A percentile compares a stretch with the other conserved stretches of the same genome.
Conservation (phyloP, 225 moss, liverwort and hornwort species). For the Asterella californica region DNA sequence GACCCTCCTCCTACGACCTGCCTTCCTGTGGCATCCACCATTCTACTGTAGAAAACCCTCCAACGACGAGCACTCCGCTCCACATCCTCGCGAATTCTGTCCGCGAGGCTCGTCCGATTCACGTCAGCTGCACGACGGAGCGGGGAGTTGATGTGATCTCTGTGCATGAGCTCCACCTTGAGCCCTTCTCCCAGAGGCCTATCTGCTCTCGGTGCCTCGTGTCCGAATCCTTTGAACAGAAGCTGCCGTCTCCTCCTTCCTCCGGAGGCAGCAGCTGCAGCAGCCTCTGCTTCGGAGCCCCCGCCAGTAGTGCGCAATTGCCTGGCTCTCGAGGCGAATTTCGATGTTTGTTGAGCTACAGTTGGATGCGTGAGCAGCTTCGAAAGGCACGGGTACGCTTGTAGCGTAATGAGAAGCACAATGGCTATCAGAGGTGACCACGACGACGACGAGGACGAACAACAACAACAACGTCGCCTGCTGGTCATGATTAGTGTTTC, state of each 20-base stretch:
- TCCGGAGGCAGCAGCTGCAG: background rate
- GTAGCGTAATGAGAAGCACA: background rate
- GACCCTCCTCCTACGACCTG: background rate
- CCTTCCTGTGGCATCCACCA: background rate
- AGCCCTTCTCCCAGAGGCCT: conserved; percentile 17
- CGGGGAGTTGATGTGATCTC: conserved; percentile 32
- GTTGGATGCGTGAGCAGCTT: background rate
- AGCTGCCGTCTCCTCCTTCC: background rate
- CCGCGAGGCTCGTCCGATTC: conserved; percentile 29
- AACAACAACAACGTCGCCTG: background rate
- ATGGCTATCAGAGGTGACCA: conserved; percentile 9
- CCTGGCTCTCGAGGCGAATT: background rate
- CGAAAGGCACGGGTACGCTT: background rate
- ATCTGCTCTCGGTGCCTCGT: background rate
- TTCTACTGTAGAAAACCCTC: conserved; percentile 16
- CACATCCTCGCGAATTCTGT: conserved; percentile 39
- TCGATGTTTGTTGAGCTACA: background rate
- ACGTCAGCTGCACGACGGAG: conserved; percentile 6
- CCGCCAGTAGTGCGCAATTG: background rate
- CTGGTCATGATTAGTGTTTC: conserved; percentile 28
- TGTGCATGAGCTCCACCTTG: conserved; percentile 40
- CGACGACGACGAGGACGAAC: too few species aligned
- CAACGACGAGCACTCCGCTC: conserved; percentile 30
- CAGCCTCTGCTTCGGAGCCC: background rate
- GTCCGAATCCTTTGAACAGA: background rate